phyloP scores from a whole-genome alignment of 1,284 basidiomycete genomes.

The Flammula alnicola region DNA sequence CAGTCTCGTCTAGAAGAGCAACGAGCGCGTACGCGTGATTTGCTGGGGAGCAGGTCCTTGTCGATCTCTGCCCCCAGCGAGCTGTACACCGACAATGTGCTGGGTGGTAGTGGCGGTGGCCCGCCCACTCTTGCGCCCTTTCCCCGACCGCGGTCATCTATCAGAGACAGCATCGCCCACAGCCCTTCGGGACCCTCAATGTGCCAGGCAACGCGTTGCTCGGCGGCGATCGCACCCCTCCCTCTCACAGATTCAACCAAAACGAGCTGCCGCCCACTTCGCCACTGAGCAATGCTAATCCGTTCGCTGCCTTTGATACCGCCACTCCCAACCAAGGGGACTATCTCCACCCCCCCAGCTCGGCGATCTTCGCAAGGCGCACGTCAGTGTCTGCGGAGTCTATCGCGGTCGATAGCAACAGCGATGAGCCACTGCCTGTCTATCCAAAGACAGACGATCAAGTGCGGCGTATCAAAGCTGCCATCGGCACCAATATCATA shows the following conservation, averaged over 20 bases:
- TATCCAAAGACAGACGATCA: conserved; percentile 89
- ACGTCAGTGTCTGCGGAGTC: conserved; percentile 98
- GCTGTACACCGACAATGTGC: conserved; percentile 61
- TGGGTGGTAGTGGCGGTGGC: conserved; percentile 29
- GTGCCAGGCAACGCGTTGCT: conserved; percentile 78
- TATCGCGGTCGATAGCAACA: conserved; percentile 78
- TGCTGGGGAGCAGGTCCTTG: conserved; percentile 55
- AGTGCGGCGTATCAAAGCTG: conserved; percentile 83
- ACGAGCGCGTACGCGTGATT: conserved; percentile 70
- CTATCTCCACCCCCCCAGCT: conserved; percentile 67
- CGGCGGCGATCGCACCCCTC: conserved; percentile 47
- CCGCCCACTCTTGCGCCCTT: conserved; percentile 41
- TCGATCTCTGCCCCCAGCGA: conserved; percentile 57
- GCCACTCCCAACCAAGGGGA: conserved; percentile 56
- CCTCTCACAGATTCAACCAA: conserved; percentile 61
- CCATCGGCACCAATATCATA: conserved; percentile 90
- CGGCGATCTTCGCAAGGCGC: conserved; percentile 86
- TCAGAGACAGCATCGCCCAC: conserved; percentile 56
- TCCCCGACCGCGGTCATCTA: conserved; percentile 52
- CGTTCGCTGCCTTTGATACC: conserved; percentile 55
- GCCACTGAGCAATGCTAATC: conserved; percentile 53
- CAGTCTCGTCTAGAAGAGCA: conserved; percentile 86
- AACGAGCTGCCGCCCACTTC: conserved; percentile 66
- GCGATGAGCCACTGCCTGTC: conserved; percentile 70
- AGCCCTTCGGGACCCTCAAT: conserved; percentile 77